These are phyloP conservation scores for Boletus fagicola DNA, from an alignment of 768 basidiomycete species.

Conservation along the genomic window DNA sequence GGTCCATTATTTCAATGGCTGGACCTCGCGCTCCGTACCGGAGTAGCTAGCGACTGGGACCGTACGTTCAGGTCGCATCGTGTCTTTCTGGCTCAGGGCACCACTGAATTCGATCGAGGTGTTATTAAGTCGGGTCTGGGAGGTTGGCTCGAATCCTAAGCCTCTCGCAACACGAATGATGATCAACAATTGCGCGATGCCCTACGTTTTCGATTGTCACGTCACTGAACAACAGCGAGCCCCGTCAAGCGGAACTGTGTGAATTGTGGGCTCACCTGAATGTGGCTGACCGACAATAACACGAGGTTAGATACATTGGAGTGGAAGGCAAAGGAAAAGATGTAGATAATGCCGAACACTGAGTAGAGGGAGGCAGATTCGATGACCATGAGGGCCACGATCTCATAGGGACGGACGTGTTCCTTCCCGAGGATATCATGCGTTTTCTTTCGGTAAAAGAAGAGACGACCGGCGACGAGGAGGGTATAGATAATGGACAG, in stretches of 20 bases:
- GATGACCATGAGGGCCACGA: constrained; percentile 33
- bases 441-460: constrained; percentile 20
- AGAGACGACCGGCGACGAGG: constrained; percentile 31
- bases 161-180: constrained; percentile 37
- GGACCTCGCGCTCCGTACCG: background rate
- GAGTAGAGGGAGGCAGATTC: constrained; percentile 36
- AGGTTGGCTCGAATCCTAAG: constrained; percentile 13
- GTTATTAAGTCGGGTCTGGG: background rate
- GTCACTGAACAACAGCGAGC: background rate
- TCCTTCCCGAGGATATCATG: constrained; percentile 13
- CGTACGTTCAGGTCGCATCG: too few species aligned
- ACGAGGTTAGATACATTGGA: constrained; percentile 31
- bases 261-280: constrained; percentile 26
- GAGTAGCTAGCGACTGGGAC: background rate
- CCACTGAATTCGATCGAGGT: constrained; percentile 9
- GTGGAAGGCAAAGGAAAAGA: constrained; percentile 29
- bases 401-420: constrained; percentile 25
- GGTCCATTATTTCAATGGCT: too few species aligned
- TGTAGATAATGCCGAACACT: constrained; percentile 28
- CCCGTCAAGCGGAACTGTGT: background rate
- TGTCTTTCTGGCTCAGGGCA: background rate
- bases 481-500: constrained; percentile 33
- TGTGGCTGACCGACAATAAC: constrained; percentile 33
- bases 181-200: constrained; percentile 36
- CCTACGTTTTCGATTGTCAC: constrained; percentile 18